Conservation (phyloP, 176 grass and related monocot species). For the Carex cristatella region DNA sequence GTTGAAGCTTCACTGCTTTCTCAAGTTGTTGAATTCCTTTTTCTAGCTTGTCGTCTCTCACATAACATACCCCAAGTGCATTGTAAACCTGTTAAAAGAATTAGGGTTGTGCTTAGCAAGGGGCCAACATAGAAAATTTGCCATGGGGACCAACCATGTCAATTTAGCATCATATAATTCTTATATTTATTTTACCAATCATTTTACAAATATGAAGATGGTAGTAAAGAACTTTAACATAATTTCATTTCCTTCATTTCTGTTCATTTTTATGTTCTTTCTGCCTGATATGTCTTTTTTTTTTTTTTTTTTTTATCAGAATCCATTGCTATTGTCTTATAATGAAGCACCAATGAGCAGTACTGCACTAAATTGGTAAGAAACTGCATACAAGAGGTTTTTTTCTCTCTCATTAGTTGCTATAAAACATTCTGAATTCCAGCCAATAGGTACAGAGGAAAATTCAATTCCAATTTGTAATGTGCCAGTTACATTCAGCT, state of each 20-base stretch:
- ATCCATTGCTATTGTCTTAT: background rate
- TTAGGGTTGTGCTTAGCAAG: background rate
- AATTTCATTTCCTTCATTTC: background rate
- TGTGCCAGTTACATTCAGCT: background rate
- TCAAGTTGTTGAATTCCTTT: conserved; percentile 73
- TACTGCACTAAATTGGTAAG: background rate
- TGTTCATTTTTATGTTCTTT: background rate
- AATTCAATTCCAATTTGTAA: background rate
- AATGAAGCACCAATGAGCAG: background rate
- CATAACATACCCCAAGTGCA: conserved; percentile 85
- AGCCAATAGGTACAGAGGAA: background rate
- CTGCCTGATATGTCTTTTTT: background rate
- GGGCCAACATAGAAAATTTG: background rate
- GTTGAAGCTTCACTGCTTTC: conserved; percentile 81
- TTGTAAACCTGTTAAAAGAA: conserved; percentile 65
- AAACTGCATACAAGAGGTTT: background rate
- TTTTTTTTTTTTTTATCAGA: background rate
- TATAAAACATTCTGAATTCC: background rate
- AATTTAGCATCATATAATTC: background rate
- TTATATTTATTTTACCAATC: background rate
- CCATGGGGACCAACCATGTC: background rate
- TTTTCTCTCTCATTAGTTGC: background rate
- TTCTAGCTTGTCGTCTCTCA: conserved; percentile 70
- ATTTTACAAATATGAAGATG: background rate
- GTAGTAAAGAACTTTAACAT: background rate